Percentiles rank a stretch among this genome's conserved stretches.
These are phyloP conservation scores for Tylopilus sp. DNA, from an alignment of 1,284 basidiomycete species.

Conservation along the genomic window DNA sequence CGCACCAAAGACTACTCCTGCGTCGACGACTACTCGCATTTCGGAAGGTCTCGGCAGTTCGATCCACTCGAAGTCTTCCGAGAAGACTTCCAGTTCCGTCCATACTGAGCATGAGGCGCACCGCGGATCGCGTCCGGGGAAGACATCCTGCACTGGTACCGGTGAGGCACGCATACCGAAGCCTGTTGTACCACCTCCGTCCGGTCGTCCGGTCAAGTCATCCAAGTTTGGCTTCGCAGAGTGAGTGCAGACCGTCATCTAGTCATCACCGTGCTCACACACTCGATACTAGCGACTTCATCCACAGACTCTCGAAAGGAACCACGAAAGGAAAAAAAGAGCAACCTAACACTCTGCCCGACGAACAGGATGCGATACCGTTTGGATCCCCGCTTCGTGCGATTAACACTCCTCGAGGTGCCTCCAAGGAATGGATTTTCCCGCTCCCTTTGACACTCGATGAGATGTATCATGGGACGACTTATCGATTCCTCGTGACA, in stretches of 20 bases:
- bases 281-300: constrained; percentile 21
- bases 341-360: constrained; percentile 15
- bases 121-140: constrained; percentile 13
- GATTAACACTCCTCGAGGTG: constrained; percentile 35
- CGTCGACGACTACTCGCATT: constrained; percentile 12
- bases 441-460: constrained; percentile 78
- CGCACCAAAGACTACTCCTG: constrained; percentile 6
- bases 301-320: constrained; percentile 28
- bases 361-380: constrained; percentile 34
- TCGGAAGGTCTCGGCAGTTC: constrained; percentile 13
- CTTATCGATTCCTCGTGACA: constrained; percentile 78
- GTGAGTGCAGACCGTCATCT: constrained; percentile 18
- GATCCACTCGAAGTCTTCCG: constrained; percentile 13
- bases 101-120: constrained; percentile 6
- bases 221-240: constrained; percentile 27
- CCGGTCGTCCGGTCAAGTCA: constrained; percentile 18
- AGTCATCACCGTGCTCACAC: constrained; percentile 16
- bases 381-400: constrained; percentile 37
- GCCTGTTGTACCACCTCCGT: constrained; percentile 30
- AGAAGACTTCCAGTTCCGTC: constrained; percentile 9
- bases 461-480: constrained; percentile 80
- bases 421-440: constrained; percentile 53
- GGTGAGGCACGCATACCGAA: constrained; percentile 17
- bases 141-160: constrained; percentile 8
- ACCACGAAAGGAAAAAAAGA: constrained; percentile 9